Base-by-base conservation (phyloP, 2,329 filamentous ascomycete species). In the Colletotrichum tropicicola region DNA sequence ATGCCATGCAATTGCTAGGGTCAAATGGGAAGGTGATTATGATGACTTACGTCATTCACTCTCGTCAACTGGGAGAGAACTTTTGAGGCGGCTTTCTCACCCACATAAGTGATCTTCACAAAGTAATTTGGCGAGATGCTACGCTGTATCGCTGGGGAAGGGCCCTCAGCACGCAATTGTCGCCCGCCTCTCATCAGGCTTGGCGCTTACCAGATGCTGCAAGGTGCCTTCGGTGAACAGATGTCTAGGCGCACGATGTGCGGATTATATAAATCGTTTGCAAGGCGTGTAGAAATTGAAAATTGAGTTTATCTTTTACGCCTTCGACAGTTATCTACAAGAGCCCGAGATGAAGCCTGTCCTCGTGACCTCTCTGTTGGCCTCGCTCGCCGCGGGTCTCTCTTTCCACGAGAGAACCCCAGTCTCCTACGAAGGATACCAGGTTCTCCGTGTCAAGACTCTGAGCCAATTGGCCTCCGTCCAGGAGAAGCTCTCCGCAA, bases 361-460 rank as follows among this genome's bases (percentile, higher is more conserved):
- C 8, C 15, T 58, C 23, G 28, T 63, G 6, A 21, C 30, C 13
- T 52, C 54, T 2, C 35, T 59, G 1, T 15, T 63, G 17, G 45
- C 59, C 13, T 52, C 59, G 3, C 39, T 67, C 15, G 56, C 51
- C 27, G 47, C 51, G 1, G 60, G 55, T 6, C 52, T 56, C 41
- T 51, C 55, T 1, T 21, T 65, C 3, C 39, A 64, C 4, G 59
- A 65, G 32, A 52, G 44, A 15, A 32, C 19, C 28, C 41, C 44
- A 5, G 71, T 79, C 5, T 77, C 76, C 0, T 84, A 83, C 60
- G 72, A 79, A 56, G 80, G 81, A 4, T 80, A 79, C 73, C 80
- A 82, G 66, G 80, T 81, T n/a, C 77, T 79, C 54, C 79, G 80
- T 19, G 60, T 75, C 21, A 68, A 73, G 10, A 67, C 67, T 2